phyloP scores from a whole-genome alignment of 1,139 yeast species.

The Diutina neorugosa region DNA sequence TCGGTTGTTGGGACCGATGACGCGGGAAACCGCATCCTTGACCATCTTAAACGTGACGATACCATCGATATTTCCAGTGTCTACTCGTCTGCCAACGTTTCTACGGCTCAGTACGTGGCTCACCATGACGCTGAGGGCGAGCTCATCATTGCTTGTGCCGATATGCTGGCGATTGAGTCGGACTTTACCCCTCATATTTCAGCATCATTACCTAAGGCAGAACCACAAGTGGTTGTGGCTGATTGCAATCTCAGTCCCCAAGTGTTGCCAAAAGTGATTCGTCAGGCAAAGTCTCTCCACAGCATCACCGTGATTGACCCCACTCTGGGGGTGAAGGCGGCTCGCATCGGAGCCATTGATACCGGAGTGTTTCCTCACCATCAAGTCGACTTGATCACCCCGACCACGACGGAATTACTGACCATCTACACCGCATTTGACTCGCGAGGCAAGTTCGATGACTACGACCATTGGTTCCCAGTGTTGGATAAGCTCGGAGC shows the following conservation, averaged over 20 bases:
- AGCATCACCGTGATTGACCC: slow-evolving; percentile 50
- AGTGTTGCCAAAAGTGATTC: slow-evolving; percentile 27
- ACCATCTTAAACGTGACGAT: slow-evolving; percentile 13
- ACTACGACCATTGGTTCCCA: slow-evolving; percentile 64
- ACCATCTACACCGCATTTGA: slow-evolving; percentile 41
- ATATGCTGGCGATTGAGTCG: slow-evolving; percentile 57
- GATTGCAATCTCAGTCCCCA: slow-evolving; percentile 56
- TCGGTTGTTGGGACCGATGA: slow-evolving; percentile 51
- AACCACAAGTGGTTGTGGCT: slow-evolving; percentile 38
- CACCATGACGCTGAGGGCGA: slow-evolving; percentile 53
- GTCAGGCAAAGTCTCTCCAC: background rate
- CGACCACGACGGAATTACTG: slow-evolving; percentile 53
- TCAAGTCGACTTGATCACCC: slow-evolving; percentile 39
- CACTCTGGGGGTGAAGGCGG: slow-evolving; percentile 55
- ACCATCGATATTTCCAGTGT: slow-evolving; percentile 32
- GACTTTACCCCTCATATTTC: slow-evolving; percentile 29
- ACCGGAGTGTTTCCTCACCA: slow-evolving; percentile 22
- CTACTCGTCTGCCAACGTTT: slow-evolving; percentile 12
- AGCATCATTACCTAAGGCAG: slow-evolving; percentile 8
- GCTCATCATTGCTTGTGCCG: slow-evolving; percentile 69
- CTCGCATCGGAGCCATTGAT: slow-evolving; percentile 16
- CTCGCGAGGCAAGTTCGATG: slow-evolving; percentile 38
- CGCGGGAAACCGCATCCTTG: slow-evolving; percentile 32
- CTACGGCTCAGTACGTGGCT: slow-evolving; percentile 65
- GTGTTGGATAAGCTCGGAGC: slow-evolving; percentile 50